Base-by-base conservation (phyloP, 371 early-diverging fungal genomes). In the Zychaea mexicana region DNA sequence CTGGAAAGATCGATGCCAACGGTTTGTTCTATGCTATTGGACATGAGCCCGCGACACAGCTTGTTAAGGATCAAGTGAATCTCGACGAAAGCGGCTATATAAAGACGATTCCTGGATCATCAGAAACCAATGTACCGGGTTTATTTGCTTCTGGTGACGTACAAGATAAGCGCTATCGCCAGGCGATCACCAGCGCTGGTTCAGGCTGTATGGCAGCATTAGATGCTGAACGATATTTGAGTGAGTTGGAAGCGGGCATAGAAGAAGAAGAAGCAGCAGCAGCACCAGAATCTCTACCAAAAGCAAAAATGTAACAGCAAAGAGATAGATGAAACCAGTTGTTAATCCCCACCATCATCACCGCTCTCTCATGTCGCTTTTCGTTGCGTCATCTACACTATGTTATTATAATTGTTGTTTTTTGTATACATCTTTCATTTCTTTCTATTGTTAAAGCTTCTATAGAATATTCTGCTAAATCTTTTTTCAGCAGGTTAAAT, bases 1-100 rank as follows among this genome's bases (percentile, higher is more conserved):
- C 79, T 24, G 77, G 83, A 58, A 75, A 85, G 42, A 72, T 97
- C 57, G 79, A 84, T 24, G 93, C 93, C 60, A 92, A 88, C 62
- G 99, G 99, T 28, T 80, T 99, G 62, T 99, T 99, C 82, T 99
- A 98, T 82, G 99, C 98, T 39, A 98, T 99, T 69, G 99, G 99
- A 36, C 99, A 99, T 78, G 85, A 77, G 59, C 99, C 99, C 46
- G 97, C 97, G 74, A 95, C 94, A 10, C 62, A 77, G 26, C 80
- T 92, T 61, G 90, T 97, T 63, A 85, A 83, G 76, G 87, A 84
- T 39, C 83, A 87, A 73, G 75, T 98, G 57, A 84, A 90, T 38
- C 69, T 93, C 54, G 94, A 96, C 77, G 83, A 85, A 55, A 90
- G 90, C 60, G 96, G 97, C 60, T 99, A 99, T 79, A 88, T 99